A percentile compares a stretch with the other conserved stretches of the same genome.
Conservation (phyloP, 495 filamentous ascomycete genomes). For the Lineolata rhizophorae region DNA sequence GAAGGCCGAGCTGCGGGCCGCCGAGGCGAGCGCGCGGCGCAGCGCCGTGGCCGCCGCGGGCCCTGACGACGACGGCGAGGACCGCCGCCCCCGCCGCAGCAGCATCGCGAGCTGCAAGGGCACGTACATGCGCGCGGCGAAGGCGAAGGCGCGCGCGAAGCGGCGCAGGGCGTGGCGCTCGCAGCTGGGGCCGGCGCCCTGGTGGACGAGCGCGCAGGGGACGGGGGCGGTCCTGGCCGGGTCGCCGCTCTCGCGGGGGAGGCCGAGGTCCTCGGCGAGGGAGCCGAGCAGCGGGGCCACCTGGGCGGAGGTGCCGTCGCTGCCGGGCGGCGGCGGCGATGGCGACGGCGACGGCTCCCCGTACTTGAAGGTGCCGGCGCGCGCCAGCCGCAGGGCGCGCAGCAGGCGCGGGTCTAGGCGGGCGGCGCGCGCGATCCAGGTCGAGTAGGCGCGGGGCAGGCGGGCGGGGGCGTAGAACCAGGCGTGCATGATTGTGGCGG, state of each 20-base stretch:
- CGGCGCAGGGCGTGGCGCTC: constrained; percentile 55
- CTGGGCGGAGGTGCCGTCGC: constrained; percentile 24
- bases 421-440: constrained; percentile 67
- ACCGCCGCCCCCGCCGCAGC: not conserved
- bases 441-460: constrained; percentile 55
- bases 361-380: constrained; percentile 43
- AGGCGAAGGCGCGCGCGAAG: constrained; percentile 48
- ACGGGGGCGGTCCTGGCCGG: constrained; percentile 51
- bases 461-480: constrained; percentile 59
- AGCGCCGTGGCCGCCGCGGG: constrained; percentile 21
- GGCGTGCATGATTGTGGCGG: constrained; percentile 74
- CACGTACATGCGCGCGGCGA: constrained; percentile 60
- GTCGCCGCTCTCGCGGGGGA: constrained; percentile 55
- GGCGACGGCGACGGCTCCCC: constrained; percentile 54
- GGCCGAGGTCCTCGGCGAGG: constrained; percentile 51
- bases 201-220: constrained; percentile 77
- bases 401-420: constrained; percentile 62
- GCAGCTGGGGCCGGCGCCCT: constrained; percentile 54
- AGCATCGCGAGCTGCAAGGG: constrained; percentile 38
- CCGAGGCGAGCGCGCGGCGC: constrained; percentile 31
- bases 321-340: not conserved
- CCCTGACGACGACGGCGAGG: not conserved
- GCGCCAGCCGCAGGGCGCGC: constrained; percentile 45
- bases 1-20: constrained; percentile 58
- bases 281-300: constrained; percentile 47